Evolutionary conservation across 78 protist species (phyloP), one percentile per base, ranked within the genome.

Genomic region (Isochrysis galbana): DNA sequence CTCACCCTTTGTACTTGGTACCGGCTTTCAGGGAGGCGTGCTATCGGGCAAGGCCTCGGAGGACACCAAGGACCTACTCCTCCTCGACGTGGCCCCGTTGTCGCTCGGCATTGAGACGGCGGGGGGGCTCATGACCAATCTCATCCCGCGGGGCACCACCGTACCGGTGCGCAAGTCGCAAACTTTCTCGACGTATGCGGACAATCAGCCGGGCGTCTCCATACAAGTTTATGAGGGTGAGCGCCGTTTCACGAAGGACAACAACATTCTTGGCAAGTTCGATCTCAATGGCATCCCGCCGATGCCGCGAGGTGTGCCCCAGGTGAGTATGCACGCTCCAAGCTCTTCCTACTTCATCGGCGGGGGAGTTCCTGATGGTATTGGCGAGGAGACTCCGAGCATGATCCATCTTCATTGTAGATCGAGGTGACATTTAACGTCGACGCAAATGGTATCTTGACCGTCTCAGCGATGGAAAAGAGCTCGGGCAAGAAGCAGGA

Each of bases 211-310:
- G 46, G 95, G 94, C 7, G 98, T 98, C 4, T 32, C 42, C 55
- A 96, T 98, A 90, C 98, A 97, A 36, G 99, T 98, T 39, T 98
- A 91, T 95, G 99, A 99, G 96, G 99, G 99, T 32, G 99, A 98
- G 96, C 98, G 98, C 25, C n/a, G 88, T 32, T 80, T 92, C 97
- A 96, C 98, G 48, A 96, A 94, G 95, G 98, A 97, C 94, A 97
- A 98, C 98, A 96, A 98, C 96, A 95, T 96, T 7, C 96, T 98
- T 51, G 99, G 99, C 91, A 93, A 96, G 91, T 98, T 98, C 91
- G 98, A 97, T 92, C 95, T 98, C 38, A 74, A 32, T n/a, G 99
- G 98, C 90, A 98, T 98, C 91, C 98, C 99, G 48, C 99, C 99
- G 36, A 98, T 98, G 32, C 99, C 99, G 46, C 96, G 98, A 46